Percentiles rank a stretch among this genome's conserved stretches.
These are phyloP conservation scores for Camelina sativa DNA, from an alignment of 345 rosid genomes.

Conservation along the genomic window DNA sequence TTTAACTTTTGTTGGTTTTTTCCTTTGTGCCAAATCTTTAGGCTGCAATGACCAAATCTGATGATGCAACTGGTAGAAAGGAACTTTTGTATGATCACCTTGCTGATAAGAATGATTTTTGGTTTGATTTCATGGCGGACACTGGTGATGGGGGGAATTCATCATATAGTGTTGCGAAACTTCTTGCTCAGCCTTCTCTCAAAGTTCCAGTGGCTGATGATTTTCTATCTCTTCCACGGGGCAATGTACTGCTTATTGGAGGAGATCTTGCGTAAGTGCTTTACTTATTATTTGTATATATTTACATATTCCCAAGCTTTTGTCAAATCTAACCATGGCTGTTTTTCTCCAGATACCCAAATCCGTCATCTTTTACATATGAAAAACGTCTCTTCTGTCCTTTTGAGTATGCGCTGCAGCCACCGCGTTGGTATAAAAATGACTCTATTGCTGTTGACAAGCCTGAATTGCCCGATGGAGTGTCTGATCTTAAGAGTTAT, in stretches of 20 bases:
- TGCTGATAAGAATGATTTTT: constrained; percentile 69
- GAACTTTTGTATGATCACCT: constrained; percentile 84
- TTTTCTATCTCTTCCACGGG: constrained; percentile 63
- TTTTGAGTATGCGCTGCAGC: constrained; percentile 96
- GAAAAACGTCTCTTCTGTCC: constrained; percentile 91
- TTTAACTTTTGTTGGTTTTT: not conserved
- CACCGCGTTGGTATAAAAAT: constrained; percentile 78
- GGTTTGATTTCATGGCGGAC: constrained; percentile 99
- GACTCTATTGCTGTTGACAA: constrained; percentile 81
- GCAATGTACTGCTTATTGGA: constrained; percentile 80
- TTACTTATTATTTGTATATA: constrained; percentile 25
- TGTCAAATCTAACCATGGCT: constrained; percentile 5
- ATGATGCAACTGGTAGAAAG: constrained; percentile 54
- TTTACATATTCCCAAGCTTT: constrained; percentile 26
- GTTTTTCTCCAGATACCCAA: constrained; percentile 75
- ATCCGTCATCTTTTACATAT: constrained; percentile 90
- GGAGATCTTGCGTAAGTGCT: constrained; percentile 99
- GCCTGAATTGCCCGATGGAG: constrained; percentile 81
- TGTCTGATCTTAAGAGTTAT: constrained; percentile 75
- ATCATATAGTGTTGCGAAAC: constrained; percentile 80
- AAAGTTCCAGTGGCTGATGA: constrained; percentile 52
- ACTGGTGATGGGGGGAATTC: constrained; percentile 99
- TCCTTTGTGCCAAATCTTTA: constrained; percentile 43
- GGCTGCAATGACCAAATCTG: constrained; percentile 87
- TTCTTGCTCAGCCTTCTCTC: constrained; percentile 87